Evolutionary conservation across 768 basidiomycete species (phyloP), one percentile per base, ranked within the genome.

Genomic region (Serendipita vermifera): DNA sequence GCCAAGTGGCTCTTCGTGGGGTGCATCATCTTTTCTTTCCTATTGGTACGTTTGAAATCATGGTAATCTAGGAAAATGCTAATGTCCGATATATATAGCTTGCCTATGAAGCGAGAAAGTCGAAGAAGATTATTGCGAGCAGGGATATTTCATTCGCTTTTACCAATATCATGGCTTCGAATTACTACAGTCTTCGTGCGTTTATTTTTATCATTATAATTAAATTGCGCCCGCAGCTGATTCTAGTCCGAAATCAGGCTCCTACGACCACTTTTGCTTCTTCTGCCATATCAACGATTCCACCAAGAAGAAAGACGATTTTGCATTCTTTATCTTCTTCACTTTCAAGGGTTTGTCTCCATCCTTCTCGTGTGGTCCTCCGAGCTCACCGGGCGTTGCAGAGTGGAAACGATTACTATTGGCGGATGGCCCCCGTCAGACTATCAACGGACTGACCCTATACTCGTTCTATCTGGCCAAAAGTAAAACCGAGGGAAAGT

Each of bases 271-370:
- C 67, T 97, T 97, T 68, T 98, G 96, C 70, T 92, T 99, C 75
- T 98, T 98, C 68, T 84, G 87, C 62, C 91, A 97, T 63, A 96
- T 99, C 70, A 83, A 82, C 65, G 84, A 88, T 65, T 98, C 96
- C 26, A 92, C 91, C 29, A 97, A 94, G 77, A 82, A 81, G 59
- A 92, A 85, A 69, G 96, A 99, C 66, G 90, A 96, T 65, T 92
- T 99, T 70, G 93, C 94, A 32, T 98, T 98, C 77, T 99, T 96
- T 70, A 80, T 98, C 66, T 99, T 98, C 80, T 99, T 99, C 71
- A 87, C 86, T 0, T 98, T 99, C 79, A 99, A 99, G 76, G 94
- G 94, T 88, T 59, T 55, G 82, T 73, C 15, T 48, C 20, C 53
- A 15, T 14, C 32, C n/a, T 26, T 20, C 11, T 51, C 17, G 59